Evolutionary conservation across 2,329 filamentous ascomycete species (phyloP).

Genomic region (Shiraia bambusicola): DNA sequence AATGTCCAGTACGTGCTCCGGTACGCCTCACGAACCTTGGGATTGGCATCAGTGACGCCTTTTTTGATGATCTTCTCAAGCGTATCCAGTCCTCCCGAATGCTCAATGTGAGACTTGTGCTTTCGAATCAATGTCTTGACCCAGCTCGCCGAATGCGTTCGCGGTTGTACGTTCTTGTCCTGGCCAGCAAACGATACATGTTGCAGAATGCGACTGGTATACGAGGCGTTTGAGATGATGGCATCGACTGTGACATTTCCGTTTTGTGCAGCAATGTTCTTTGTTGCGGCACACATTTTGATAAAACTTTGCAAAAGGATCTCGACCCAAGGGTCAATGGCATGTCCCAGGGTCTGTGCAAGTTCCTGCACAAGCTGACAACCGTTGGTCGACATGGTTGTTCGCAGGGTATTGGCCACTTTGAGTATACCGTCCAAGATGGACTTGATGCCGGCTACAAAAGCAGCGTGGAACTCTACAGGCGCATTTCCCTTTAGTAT

Average conservation of each 20-base stretch:
- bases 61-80: slow-evolving; percentile 89
- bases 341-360: slow-evolving; percentile 71
- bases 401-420: slow-evolving; percentile 77
- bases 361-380: slow-evolving; percentile 84
- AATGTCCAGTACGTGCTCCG: slow-evolving; percentile 86
- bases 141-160: slow-evolving; percentile 79
- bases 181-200: slow-evolving; percentile 80
- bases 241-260: slow-evolving; percentile 79
- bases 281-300: slow-evolving; percentile 85
- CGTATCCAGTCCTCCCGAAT: slow-evolving; percentile 76
- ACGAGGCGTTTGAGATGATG: slow-evolving; percentile 77
- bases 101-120: slow-evolving; percentile 82
- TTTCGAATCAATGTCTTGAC: slow-evolving; percentile 78
- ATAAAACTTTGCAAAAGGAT: slow-evolving; percentile 85
- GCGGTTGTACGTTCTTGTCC: slow-evolving; percentile 90
- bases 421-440: slow-evolving; percentile 89
- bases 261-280: slow-evolving; percentile 86
- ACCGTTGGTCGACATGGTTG: slow-evolving; percentile 84
- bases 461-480: slow-evolving; percentile 71
- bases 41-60: slow-evolving; percentile 85
- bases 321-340: slow-evolving; percentile 85
- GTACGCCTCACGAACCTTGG: slow-evolving; percentile 83
- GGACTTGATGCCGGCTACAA: slow-evolving; percentile 68
- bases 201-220: slow-evolving; percentile 77
- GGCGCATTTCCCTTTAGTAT: slow-evolving; percentile 83